Conservation (phyloP, 2,329 filamentous ascomycete genomes). For the Podosphaera fusca region DNA sequence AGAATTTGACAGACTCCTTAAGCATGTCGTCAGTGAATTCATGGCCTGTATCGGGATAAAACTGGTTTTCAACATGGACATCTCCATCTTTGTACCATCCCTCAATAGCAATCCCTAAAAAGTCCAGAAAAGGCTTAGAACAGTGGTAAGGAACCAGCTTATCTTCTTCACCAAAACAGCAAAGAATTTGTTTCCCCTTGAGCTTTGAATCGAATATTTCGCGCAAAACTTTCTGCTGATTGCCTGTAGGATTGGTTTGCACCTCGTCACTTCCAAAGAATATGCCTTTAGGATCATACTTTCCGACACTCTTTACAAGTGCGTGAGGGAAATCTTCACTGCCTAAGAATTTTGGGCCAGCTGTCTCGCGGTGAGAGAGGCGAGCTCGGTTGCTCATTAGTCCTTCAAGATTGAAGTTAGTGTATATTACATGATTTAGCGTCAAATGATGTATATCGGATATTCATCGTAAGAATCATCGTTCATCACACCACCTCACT, state of each 20-base stretch:
- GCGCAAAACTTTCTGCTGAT: constrained; percentile 23
- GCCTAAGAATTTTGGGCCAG: constrained; percentile 45
- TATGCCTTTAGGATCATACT: constrained; percentile 53
- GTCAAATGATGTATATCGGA: too few relatives aligned
- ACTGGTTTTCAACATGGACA: constrained; percentile 36
- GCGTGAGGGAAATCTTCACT: constrained; percentile 53
- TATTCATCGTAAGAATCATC: too few relatives aligned
- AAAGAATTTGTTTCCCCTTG: constrained; percentile 38
- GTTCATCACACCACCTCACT: too few relatives aligned
- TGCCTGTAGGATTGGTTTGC: constrained; percentile 9
- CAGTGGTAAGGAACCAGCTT: constrained; percentile 47
- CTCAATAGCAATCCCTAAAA: constrained; percentile 30
- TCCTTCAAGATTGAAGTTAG: constrained; percentile 5
- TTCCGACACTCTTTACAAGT: constrained; percentile 37
- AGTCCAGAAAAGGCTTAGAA: constrained; percentile 34
- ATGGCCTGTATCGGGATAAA: constrained; percentile 49
- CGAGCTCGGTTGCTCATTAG: constrained; percentile 60
- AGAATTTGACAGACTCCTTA: constrained; percentile 36
- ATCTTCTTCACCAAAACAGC: constrained; percentile 43
- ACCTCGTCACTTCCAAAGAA: constrained; percentile 33
- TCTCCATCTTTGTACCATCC: constrained; percentile 30
- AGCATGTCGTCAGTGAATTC: constrained; percentile 46
- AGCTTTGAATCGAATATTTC: constrained; percentile 25
- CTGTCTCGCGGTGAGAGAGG: constrained; percentile 37
- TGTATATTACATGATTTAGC: not conserved